Conservation (phyloP, 495 filamentous ascomycete genomes). For the Niebla homalea region DNA sequence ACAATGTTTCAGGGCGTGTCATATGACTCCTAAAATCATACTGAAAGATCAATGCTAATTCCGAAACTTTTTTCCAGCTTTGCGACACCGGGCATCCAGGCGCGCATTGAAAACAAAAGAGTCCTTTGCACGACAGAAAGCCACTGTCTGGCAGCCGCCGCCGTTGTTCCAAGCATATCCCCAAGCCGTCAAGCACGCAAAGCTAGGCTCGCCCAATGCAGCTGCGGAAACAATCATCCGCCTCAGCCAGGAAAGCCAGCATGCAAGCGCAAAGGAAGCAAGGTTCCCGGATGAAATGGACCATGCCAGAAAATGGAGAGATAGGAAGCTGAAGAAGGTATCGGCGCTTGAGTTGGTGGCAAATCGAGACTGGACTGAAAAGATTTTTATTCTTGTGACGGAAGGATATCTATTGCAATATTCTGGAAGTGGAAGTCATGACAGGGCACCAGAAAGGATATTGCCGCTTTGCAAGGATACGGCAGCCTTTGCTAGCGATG, state of each 20-base stretch:
- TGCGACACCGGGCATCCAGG: slow-evolving; percentile 7
- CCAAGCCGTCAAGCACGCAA: slow-evolving; percentile 54
- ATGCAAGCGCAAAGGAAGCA: slow-evolving; percentile 3
- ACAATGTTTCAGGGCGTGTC: too few species aligned
- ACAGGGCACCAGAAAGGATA: slow-evolving; percentile 77
- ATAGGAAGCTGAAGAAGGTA: slow-evolving; percentile 28
- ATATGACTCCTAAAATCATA: background rate
- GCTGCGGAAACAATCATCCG: slow-evolving; percentile 52
- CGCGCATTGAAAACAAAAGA: slow-evolving; percentile 1
- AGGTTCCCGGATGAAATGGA: background rate
- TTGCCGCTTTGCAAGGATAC: slow-evolving; percentile 72
- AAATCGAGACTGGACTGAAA: slow-evolving; percentile 65
- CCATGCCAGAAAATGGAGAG: slow-evolving; percentile 25
- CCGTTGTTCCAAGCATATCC: slow-evolving; percentile 86
- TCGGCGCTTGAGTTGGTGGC: slow-evolving; percentile 45
- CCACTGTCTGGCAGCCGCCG: slow-evolving; percentile 55
- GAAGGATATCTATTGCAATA: slow-evolving; percentile 85
- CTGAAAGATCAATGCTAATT: too few species aligned
- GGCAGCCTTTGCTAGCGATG: slow-evolving; percentile 85
- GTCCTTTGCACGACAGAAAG: slow-evolving; percentile 10
- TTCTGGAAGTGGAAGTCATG: slow-evolving; percentile 61
- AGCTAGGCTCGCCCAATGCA: slow-evolving; percentile 33
- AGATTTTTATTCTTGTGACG: slow-evolving; percentile 69
- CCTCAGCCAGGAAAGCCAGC: slow-evolving; percentile 32
- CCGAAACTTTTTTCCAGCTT: background rate